Percentiles rank a stretch among this genome's conserved stretches.
Conservation (phyloP, 352 stramenopile species). For the Pythium scleroteichum region DNA sequence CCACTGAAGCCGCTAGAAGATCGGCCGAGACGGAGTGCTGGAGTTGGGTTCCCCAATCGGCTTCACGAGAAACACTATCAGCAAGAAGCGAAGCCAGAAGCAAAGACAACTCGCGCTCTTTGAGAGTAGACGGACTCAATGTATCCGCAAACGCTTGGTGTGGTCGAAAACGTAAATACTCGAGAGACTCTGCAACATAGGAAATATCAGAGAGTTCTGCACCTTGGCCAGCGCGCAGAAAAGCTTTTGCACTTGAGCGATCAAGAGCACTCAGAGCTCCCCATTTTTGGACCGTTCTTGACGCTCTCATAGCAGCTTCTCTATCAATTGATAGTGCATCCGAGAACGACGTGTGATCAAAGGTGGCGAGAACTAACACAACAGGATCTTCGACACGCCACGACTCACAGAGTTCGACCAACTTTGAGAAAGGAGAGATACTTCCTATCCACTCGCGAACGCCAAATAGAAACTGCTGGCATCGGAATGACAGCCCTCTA, state of each 20-base stretch:
- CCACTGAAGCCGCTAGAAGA: neutral
- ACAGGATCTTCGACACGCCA: conserved; percentile 15
- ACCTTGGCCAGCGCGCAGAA: neutral
- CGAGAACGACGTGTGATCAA: conserved; percentile 1
- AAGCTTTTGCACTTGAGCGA: neutral
- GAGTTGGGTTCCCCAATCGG: neutral
- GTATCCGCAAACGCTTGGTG: conserved; percentile 5
- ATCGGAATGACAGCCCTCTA: conserved; percentile 10
- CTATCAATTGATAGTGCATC: neutral
- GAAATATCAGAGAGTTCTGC: neutral
- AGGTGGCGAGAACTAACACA: neutral
- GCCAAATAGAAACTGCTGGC: conserved; percentile 7
- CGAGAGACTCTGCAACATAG: conserved; percentile 1
- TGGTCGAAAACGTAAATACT: conserved; percentile 14
- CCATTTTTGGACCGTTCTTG: conserved; percentile 13
- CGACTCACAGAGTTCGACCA: conserved; percentile 15
- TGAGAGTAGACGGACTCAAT: neutral
- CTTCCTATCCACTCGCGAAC: conserved; percentile 2
- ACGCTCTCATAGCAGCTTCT: neutral
- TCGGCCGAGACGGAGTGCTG: conserved; percentile 2
- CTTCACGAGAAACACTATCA: neutral
- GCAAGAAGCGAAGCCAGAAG: conserved; percentile 8
- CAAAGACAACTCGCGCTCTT: conserved; percentile 5
- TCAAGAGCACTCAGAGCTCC: conserved; percentile 13
- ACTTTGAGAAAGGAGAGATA: neutral